These are phyloP conservation scores for Ostreobium quekettii DNA, from an alignment of 139 green algal genomes.

Conservation along the genomic window DNA sequence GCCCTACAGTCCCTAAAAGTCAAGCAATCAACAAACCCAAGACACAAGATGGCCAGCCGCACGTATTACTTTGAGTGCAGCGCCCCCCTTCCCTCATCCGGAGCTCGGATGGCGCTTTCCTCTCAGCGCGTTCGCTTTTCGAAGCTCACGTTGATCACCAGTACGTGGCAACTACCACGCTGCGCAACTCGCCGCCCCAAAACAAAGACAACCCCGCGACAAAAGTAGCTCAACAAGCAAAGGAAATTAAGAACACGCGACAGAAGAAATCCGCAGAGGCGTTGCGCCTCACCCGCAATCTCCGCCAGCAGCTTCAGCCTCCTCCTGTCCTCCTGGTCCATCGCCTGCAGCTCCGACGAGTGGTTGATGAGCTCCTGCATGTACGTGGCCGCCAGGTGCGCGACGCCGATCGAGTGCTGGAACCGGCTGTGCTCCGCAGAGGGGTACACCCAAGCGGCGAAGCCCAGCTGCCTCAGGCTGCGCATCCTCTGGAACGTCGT, in stretches of 20 bases:
- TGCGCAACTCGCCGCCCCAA: not conserved
- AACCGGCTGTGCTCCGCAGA: constrained; percentile 75
- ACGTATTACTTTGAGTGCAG: too few species aligned
- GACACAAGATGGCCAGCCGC: too few species aligned
- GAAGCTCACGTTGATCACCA: too few species aligned
- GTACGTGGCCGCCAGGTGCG: constrained; percentile 41
- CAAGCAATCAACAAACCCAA: too few species aligned
- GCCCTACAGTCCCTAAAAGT: too few species aligned
- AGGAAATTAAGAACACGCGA: not conserved
- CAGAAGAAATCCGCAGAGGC: not conserved
- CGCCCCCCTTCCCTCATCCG: too few species aligned
- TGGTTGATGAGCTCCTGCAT: not conserved
- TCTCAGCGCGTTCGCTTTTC: too few species aligned
- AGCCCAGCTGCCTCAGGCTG: constrained; percentile 77
- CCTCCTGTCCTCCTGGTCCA: constrained; percentile 2
- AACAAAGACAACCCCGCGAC: not conserved
- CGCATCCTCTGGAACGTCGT: constrained; percentile 74
- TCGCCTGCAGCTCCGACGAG: not conserved
- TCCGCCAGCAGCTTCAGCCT: not conserved
- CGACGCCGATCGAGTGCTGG: constrained; percentile 78
- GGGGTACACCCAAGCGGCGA: constrained; percentile 54
- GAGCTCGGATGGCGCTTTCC: too few species aligned
- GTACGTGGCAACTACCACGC: too few species aligned
- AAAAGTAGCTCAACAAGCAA: not conserved
- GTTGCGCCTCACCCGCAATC: not conserved